Base-by-base conservation (phyloP, 2,329 filamentous ascomycete species). In the Talaromyces amestolkiae region DNA sequence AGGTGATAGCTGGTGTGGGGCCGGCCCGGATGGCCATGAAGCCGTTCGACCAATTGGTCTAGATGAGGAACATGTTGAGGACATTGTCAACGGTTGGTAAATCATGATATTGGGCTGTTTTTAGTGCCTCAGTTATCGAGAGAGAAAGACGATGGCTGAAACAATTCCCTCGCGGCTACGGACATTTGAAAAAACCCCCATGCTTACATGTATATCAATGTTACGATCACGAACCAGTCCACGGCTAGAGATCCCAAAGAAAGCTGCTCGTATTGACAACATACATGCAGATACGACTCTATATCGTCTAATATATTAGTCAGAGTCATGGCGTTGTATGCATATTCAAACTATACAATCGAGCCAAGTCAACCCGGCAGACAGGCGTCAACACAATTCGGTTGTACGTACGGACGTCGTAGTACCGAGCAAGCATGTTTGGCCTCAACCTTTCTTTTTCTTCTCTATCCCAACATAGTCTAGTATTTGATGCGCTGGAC, bases 1-100 rank as follows among this genome's bases (percentile, higher is more conserved):
- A 54, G 51, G 31, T 54, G 11, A 37, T 45, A 47, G 61, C 61
- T 63, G 35, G 61, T 63, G 61, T 63, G 61, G 61, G 61, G 61
- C 51, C 37, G 61, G 61, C 51, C 39, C 24, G 31, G 49, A 17
- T 35, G 37, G 41, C 37, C 24, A n/a, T 41, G 37, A 59, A 22
- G 35, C 35, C 37, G 35, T 31, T 45, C 39, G 1, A 59, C 56
- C 53, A 56, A 56, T 56, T 37, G 33, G n/a, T 24, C 33, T 31
- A 54, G 31, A 54, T 35, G 31, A 11, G 19, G 51, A 17, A 56
- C 53, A 24, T 24, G 37, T 54, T 27, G 27, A 53, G 31, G 51
- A 37, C 51, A 56, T 56, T 37, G 5, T 22, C 27, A 37, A 53
- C 15, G 33, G 11, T 37, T 19, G 5, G 10, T 35, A 15, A 9